phyloP scores from a whole-genome alignment of 177 flowering plant species.

The Vitis hybrid region DNA sequence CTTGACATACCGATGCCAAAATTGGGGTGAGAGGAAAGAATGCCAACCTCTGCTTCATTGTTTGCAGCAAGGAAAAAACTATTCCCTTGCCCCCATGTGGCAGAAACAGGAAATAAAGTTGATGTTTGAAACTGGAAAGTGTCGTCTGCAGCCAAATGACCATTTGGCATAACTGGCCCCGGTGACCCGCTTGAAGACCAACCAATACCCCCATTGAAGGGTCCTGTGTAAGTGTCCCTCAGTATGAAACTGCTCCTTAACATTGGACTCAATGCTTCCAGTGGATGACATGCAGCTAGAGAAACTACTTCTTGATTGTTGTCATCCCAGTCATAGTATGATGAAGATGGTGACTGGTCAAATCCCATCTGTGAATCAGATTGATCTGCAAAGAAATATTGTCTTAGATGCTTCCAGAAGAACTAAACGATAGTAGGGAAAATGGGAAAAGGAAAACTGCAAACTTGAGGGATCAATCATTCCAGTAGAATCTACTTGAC shows the following conservation, averaged over 20 bases:
- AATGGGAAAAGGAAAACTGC: not conserved
- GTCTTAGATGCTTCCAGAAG: not conserved
- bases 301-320: slow-evolving; percentile 13
- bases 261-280: slow-evolving; percentile 13
- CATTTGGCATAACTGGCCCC: slow-evolving; percentile 4
- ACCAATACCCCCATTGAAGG: slow-evolving; percentile 12
- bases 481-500: too few relatives aligned
- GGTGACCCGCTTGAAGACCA: slow-evolving; percentile 22
- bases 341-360: slow-evolving; percentile 12
- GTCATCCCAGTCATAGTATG: slow-evolving; percentile 16
- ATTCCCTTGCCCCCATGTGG: slow-evolving; percentile 25
- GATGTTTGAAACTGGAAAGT: slow-evolving; percentile 16
- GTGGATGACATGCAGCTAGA: slow-evolving; percentile 15
- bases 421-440: not conserved
- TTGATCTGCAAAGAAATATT: slow-evolving; percentile 27
- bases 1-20: slow-evolving; percentile 15
- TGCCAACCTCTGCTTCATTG: slow-evolving; percentile 14
- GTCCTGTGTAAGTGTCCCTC: slow-evolving; percentile 6
- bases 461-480: not conserved
- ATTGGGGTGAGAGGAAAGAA: slow-evolving; percentile 16
- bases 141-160: slow-evolving; percentile 15
- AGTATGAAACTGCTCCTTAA: slow-evolving; percentile 25
- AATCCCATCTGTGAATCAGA: slow-evolving; percentile 13
- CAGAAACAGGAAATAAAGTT: slow-evolving; percentile 12
- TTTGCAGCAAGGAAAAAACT: slow-evolving; percentile 10